Conservation (phyloP, 306 rosid genomes). For the Fragaria ananassa region DNA sequence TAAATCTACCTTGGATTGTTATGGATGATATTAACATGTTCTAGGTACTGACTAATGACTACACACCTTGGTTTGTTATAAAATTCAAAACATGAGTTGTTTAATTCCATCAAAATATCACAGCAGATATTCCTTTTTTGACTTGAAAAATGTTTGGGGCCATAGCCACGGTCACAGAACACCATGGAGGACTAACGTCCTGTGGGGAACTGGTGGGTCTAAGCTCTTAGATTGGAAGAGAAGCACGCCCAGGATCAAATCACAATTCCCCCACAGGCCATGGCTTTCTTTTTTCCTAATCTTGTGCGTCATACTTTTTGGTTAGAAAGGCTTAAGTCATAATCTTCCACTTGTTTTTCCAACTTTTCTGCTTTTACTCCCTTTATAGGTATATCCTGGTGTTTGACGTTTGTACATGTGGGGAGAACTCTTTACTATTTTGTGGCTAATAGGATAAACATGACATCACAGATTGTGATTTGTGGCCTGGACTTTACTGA, state of each 20-base stretch:
- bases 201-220: neutral
- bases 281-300: neutral
- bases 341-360: conserved; percentile 10
- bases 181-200: neutral
- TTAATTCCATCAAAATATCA: neutral
- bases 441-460: neutral
- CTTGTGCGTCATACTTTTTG: neutral
- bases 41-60: neutral
- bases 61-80: neutral
- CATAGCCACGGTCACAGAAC: neutral
- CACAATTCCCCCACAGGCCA: neutral
- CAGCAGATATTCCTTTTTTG: neutral
- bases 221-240: conserved; percentile 3
- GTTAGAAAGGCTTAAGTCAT: conserved; percentile 8
- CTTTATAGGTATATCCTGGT: conserved; percentile 7
- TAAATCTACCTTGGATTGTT: neutral
- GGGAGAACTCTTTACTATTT: conserved; percentile 15
- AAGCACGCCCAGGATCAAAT: conserved; percentile 16
- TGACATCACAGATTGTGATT: conserved; percentile 7
- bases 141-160: neutral
- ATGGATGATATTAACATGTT: neutral
- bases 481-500: conserved; percentile 18
- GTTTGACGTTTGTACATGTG: conserved; percentile 21
- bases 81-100: neutral
- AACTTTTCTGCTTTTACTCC: conserved; percentile 1